These are phyloP conservation scores for Penicillium decumbens DNA, from an alignment of 2,329 filamentous ascomycete species.

Conservation along the genomic window DNA sequence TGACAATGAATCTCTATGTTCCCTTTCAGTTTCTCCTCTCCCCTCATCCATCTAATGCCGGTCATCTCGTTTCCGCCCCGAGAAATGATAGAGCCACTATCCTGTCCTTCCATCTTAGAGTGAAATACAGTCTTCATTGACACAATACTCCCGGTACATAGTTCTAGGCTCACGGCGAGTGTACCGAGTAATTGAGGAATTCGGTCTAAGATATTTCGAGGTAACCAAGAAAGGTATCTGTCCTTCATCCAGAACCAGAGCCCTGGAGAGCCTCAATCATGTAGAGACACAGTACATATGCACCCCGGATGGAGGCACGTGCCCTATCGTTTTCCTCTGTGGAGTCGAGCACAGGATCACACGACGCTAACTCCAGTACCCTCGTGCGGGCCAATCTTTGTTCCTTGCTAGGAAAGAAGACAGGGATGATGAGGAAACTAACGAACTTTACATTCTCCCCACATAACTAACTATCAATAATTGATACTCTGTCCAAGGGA, in stretches of 20 bases:
- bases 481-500: neutral
- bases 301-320: neutral
- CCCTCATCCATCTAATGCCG: constrained; percentile 1
- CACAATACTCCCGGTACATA: neutral
- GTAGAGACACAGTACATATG: neutral
- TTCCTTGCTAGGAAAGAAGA: neutral
- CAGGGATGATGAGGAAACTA: neutral
- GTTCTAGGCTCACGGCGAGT: neutral
- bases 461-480: neutral
- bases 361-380: neutral
- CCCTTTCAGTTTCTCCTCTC: neutral
- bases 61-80: neutral
- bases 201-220: neutral
- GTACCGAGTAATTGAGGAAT: neutral
- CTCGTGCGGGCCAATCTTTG: neutral
- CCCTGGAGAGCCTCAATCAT: neutral
- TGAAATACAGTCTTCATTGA: constrained; percentile 24
- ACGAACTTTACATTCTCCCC: constrained; percentile 8
- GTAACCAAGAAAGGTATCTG: neutral
- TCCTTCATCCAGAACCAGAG: neutral
- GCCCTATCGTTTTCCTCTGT: constrained; percentile 1
- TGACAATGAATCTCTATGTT: constrained; percentile 7
- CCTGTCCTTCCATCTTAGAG: constrained; percentile 14
- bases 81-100: constrained; percentile 3
- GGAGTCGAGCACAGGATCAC: neutral